These are phyloP conservation scores for Suillus bovinus DNA, from an alignment of 768 basidiomycete genomes.

Conservation along the genomic window DNA sequence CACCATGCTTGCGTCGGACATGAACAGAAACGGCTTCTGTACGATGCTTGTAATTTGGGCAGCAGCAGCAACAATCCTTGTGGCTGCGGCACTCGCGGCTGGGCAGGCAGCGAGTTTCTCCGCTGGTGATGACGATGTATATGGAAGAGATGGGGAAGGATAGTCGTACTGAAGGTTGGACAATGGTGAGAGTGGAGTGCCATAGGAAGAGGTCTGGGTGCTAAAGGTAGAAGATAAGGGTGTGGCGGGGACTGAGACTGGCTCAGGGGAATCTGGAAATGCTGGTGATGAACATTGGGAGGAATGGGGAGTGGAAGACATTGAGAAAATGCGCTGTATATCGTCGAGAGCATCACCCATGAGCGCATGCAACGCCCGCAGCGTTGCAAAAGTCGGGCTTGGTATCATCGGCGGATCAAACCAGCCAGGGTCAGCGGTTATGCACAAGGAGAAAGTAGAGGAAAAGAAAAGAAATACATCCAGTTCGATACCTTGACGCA, in stretches of 20 bases:
- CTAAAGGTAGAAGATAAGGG: constrained; percentile 32
- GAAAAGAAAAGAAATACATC: background rate
- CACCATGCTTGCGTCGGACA: constrained; percentile 73
- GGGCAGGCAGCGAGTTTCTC: constrained; percentile 64
- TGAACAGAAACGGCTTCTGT: constrained; percentile 66
- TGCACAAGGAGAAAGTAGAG: background rate
- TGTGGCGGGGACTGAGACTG: constrained; percentile 28
- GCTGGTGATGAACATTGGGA: constrained; percentile 21
- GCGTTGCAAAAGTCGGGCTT: constrained; percentile 61
- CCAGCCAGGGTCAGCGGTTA: background rate
- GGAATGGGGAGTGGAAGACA: constrained; percentile 18
- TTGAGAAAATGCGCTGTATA: constrained; percentile 59
- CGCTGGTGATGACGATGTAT: constrained; percentile 43
- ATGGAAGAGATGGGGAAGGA: constrained; percentile 54
- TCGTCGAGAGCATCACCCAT: constrained; percentile 70
- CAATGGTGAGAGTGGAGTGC: constrained; percentile 3
- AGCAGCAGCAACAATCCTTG: constrained; percentile 66
- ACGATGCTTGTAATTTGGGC: constrained; percentile 67
- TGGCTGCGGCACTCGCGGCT: constrained; percentile 57
- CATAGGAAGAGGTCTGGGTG: constrained; percentile 6
- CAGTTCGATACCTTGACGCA: background rate
- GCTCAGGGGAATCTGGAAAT: constrained; percentile 31
- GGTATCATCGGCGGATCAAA: constrained; percentile 15
- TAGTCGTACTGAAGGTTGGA: constrained; percentile 40
- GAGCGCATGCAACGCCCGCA: constrained; percentile 64